These are phyloP conservation scores for Papiliotrema terrestris DNA, from an alignment of 1,284 basidiomycete genomes.

Conservation along the genomic window DNA sequence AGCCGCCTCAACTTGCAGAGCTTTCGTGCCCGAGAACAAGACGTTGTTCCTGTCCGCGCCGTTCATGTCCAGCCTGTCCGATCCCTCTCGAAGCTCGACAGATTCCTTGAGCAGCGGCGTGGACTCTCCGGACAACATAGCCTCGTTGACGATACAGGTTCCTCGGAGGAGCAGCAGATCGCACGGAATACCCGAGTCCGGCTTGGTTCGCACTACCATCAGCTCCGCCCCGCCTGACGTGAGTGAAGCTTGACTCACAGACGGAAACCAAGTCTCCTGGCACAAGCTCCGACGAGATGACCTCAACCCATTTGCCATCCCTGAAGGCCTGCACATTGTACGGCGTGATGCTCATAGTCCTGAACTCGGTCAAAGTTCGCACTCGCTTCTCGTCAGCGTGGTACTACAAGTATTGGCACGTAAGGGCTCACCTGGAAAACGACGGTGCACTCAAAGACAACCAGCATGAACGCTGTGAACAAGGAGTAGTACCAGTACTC, in stretches of 20 bases:
- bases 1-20: slow-evolving; percentile 66
- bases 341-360: slow-evolving; percentile 89
- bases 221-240: neutral
- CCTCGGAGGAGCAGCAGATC: slow-evolving; percentile 85
- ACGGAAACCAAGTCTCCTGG: slow-evolving; percentile 88
- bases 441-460: slow-evolving; percentile 95
- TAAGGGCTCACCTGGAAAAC: slow-evolving; percentile 80
- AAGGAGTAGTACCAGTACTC: slow-evolving; percentile 98
- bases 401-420: neutral
- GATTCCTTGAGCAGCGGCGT: slow-evolving; percentile 92
- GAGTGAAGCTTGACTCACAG: slow-evolving; percentile 21
- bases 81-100: slow-evolving; percentile 72
- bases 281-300: slow-evolving; percentile 78
- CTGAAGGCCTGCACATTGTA: slow-evolving; percentile 79
- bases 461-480: slow-evolving; percentile 94
- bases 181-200: slow-evolving; percentile 82
- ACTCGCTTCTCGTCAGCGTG: slow-evolving; percentile 60
- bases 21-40: slow-evolving; percentile 90
- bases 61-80: slow-evolving; percentile 77
- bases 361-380: slow-evolving; percentile 83
- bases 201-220: slow-evolving; percentile 62
- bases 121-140: slow-evolving; percentile 95
- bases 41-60: slow-evolving; percentile 80
- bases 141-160: slow-evolving; percentile 92
- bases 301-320: slow-evolving; percentile 70